Evolutionary conservation across 2,329 filamentous ascomycete species (phyloP), one percentile per base, ranked within the genome.

Genomic region (Trichoderma citrinoviride): DNA sequence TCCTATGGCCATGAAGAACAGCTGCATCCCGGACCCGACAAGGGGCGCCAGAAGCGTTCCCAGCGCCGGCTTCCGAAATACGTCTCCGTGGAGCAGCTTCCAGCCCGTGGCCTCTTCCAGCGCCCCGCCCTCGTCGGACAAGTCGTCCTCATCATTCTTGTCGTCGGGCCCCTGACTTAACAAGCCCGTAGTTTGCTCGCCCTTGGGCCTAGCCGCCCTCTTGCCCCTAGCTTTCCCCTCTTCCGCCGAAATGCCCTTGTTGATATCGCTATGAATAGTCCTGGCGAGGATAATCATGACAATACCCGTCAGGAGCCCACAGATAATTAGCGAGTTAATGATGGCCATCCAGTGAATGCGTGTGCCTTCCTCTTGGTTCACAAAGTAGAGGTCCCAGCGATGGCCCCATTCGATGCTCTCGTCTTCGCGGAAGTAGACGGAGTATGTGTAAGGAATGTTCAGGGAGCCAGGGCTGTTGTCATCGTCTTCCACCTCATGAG

Each of bases 331-430:
- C 0, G 92, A 95, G 78, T 96, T 96, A 76, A 95, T 77, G 68
- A 96, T 94, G 41, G 92, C 92, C 64, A 96, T 82, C 91, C 92
- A 96, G 74, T 96, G 92, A 25, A 94, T 91, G 73, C 87, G 88
- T 27, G 86, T 88, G 52, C 90, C 90, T 69, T 94, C 91, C 65
- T 92, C 89, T 73, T 95, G 91, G 75, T 94, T 93, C 66, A 90
- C 90, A 78, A 96, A 96, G 76, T 96, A 96, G 62, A 94, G 80
- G 72, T 96, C 91, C 92, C 93, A 97, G 62, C 92, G 86, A 70
- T 89, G 91, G 64, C 83, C 82, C 93, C 93, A 97, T 68, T 95
- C 91, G 57, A 96, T 81, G 21, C 83, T 86, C 47, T 89, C 85
- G 67, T 96, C 91, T 74, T 96, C 90, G 58, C 91, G 88, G 79